Conservation (phyloP, 257 asterid species). For the Vinca minor region DNA sequence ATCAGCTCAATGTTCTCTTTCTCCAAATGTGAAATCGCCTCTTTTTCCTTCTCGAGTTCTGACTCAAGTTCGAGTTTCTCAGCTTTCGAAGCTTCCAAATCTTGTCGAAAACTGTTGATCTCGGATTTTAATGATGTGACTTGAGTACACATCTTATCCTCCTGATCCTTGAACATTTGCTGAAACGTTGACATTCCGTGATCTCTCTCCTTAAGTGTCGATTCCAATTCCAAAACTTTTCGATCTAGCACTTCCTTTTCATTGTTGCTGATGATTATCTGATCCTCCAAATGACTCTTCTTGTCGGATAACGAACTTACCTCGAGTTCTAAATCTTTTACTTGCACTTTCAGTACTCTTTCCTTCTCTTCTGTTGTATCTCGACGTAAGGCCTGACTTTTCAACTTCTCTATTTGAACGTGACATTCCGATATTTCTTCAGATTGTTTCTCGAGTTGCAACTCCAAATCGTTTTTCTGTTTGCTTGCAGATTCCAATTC, state of each 20-base stretch:
- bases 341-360: conserved; percentile 15
- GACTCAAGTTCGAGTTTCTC: conserved; percentile 21
- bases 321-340: conserved; percentile 29
- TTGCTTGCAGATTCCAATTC: conserved; percentile 27
- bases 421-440: conserved; percentile 23
- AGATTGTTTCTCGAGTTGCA: conserved; percentile 26
- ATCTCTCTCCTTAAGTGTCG: conserved; percentile 29
- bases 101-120: conserved; percentile 15
- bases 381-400: conserved; percentile 9
- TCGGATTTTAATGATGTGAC: conserved; percentile 6
- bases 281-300: conserved; percentile 37
- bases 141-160: conserved; percentile 17
- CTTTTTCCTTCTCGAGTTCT: conserved; percentile 28
- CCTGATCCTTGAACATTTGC: conserved; percentile 11
- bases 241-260: conserved; percentile 37
- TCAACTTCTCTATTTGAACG: conserved; percentile 26
- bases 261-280: conserved; percentile 22
- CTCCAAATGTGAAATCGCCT: conserved; percentile 28
- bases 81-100: conserved; percentile 22
- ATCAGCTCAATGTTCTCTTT: conserved; percentile 31
- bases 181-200: conserved; percentile 18
- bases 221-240: conserved; percentile 29
- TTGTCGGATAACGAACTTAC: conserved; percentile 24
- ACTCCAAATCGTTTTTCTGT: conserved; percentile 31
- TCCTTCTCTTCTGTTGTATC: conserved; percentile 20